Base-by-base conservation (phyloP, 2,329 filamentous ascomycete species). In the Elsinoe australis region DNA sequence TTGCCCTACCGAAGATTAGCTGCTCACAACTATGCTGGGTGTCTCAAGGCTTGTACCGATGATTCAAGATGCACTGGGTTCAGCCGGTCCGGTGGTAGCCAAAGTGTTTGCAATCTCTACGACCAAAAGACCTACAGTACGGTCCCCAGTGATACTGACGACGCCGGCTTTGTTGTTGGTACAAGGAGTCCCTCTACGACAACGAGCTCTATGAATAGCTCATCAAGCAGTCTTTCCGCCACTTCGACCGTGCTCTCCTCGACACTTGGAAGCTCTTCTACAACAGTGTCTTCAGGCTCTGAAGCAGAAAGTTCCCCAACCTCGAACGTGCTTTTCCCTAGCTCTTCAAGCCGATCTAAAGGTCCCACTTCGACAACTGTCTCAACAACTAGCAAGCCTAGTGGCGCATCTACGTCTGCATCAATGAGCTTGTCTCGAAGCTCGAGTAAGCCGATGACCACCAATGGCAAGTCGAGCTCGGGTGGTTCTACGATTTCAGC, bases 121-220 rank as follows among this genome's bases (percentile, higher is more conserved):
- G 35, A 39, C 24, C 17, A 19, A 17, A 22, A 3, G 35, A 19
- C 35, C 4, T 24, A 22, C n/a, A 26, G 24, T 24, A 19, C 15
- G 7, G 35, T 5, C 5, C 15, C 17, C n/a, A 18, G 12, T 5
- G 35, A 39, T 26, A 19, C 17, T 19, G 17, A 19, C 21, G 35
- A 39, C 24, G 21, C 35, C 6, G 35, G 35, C 5, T 39, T 39
- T 39, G 35, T 39, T 3, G 35, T 39, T 12, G 35, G 35, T 22
- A 12, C 5, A 19, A 38, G 18, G 26, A 29, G n/a, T n/a, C 26
- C 26, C 26, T 29, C 26, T 7, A 29, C 26, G 12, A 29, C 26
- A 7, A 29, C 12, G 6, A 29, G 26, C 26, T 29, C 26, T n/a
- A n/a, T n/a, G n/a, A n/a, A n/a, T n/a, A n/a, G n/a, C n/a, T n/a